phyloP scores from a whole-genome alignment of 345 rosid genomes.

The Salix arbutifolia region DNA sequence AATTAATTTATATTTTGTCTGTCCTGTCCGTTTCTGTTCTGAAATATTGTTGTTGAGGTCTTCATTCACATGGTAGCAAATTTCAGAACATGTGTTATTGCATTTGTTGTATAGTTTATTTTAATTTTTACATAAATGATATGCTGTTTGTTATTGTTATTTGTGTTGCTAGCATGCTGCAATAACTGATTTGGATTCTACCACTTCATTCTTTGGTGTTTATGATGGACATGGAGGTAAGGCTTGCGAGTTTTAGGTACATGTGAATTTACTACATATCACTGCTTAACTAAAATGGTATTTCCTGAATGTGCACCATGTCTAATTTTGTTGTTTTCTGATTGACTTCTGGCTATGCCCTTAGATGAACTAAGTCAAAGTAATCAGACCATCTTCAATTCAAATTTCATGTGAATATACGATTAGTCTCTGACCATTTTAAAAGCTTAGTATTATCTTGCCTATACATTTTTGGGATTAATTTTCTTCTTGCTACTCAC shows the following conservation, averaged over 20 bases:
- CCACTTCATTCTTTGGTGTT: conserved; percentile 92
- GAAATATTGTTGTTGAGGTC: not conserved
- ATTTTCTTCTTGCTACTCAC: no score
- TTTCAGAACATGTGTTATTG: not conserved
- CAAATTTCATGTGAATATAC: no score
- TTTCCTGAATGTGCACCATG: not conserved
- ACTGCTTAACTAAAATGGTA: not conserved
- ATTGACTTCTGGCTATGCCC: no score
- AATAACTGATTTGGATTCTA: conserved; percentile 63
- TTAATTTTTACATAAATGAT: not conserved
- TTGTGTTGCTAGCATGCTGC: conserved; percentile 72
- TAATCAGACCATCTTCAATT: no score
- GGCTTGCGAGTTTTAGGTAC: conserved; percentile 27
- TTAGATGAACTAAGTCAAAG: no score
- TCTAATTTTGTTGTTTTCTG: not conserved
- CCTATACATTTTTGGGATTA: no score
- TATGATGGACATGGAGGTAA: conserved; percentile 99
- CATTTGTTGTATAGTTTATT: not conserved
- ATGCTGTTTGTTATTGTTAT: conserved; percentile 7
- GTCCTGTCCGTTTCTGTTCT: not conserved
- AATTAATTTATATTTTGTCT: not conserved
- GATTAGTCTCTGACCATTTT: no score
- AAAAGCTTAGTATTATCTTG: no score
- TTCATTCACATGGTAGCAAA: not conserved
- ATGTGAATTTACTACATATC: not conserved